Evolutionary conservation across 805 yeast species (phyloP), one percentile per base, ranked within the genome.

Genomic region (Starmerella potacharoeniae): DNA sequence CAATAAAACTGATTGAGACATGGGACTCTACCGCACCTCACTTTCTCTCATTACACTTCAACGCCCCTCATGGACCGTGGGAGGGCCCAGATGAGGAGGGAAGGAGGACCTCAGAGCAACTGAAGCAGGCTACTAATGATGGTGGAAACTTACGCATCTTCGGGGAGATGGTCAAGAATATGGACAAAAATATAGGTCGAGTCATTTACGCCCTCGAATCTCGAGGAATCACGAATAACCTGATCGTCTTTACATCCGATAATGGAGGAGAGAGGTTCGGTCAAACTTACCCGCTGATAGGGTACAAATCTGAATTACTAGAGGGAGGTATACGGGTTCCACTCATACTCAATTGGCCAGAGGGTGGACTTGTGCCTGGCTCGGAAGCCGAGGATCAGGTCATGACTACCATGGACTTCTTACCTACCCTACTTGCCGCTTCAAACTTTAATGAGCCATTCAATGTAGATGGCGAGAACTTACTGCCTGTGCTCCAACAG

Each of bases 31-130:
- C 13, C 8, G 68, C 76, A 60, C 84, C 84, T 9, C 80, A 77
- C 58, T 76, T 79, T 55, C 79, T 80, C 4, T 65, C 71, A 29
- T 67, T 80, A 55, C 80, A 83, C 6, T 79, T 77, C 60, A 78
- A 83, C 5, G 84, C 84, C 1, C 84, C 84, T 3, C 84, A 80
- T 62, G 80, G 84, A 84, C 84, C 84, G 10, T 72, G 74, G 61
- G 84, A 80, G 65, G 84, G 84, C 0, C 82, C 82, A 6, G 55
- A 60, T 39, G 63, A 58, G n/a, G 65, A 65, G 49, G 76, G 75
- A 6, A 40, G 49, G 5, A n/a, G 34, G 16, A 63, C 70, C 7
- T 69, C 78, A 51, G 71, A 66, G 5, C 77, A 78, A 55, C 77
- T 80, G 63, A 69, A 70, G 53, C 79, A 80, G 4, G 57, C 66